Base-by-base conservation (phyloP, 2,329 filamentous ascomycete genomes). In the Geosmithia flava region DNA sequence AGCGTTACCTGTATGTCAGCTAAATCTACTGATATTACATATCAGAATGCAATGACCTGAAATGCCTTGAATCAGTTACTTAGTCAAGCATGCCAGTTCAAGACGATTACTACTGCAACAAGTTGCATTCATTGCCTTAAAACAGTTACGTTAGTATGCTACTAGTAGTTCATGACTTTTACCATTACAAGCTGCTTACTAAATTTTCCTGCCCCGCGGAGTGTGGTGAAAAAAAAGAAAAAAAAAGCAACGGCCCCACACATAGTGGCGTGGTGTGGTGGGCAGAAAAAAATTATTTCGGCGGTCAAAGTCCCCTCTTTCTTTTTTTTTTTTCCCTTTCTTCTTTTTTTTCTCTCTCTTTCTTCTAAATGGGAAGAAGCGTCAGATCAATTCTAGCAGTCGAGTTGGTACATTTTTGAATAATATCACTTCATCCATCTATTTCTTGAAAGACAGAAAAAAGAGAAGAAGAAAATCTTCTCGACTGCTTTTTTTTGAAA, bases 321-420 rank as follows among this genome's bases (percentile, higher is more conserved):
- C 33, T 13, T 16, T 37, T 16, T 37, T 16, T 37, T 37, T 16
- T 37, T 65, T 63, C 61, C 62, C 58, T 58, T 59, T 57, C 57
- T 65, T 61, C 62, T 68, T 69, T 64, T 71, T 64, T 67, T 68
- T 27, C 58, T 59, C 57, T 58, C 65, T 61, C 62, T 68, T 69
- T 64, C 71, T 64, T 67, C 68, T 27, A 39, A 43, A 68, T 65
- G 71, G 71, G 71, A 74, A 74, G 71, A 73, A 72, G 69, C 70
- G 63, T 65, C 59, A 53, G 59, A 66, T 64, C 65, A 64, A 65
- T 60, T 56, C 58, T 55, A 58, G 55, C 58, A 64, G 58, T 62
- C 59, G 23, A 47, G 15, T 47, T 33, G 13, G 29, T 37, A 10
- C 29, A 20, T 30, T 48, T 41, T 19, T n/a, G 17, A 42, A 19